phyloP scores from a whole-genome alignment of 805 yeast genomes.

The Myxozyma mucilagina region DNA sequence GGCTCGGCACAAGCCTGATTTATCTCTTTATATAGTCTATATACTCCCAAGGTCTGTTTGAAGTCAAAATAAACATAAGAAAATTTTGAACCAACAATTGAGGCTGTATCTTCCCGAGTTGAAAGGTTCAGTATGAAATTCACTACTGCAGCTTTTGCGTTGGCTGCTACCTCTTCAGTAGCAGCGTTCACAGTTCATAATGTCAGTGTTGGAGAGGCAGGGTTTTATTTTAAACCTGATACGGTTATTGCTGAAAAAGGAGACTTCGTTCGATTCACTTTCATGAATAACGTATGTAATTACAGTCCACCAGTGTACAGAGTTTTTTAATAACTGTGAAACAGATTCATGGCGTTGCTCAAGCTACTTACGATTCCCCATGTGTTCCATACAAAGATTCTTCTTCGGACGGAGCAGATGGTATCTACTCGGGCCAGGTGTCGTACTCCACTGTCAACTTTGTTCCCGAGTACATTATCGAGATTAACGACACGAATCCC shows the following conservation, averaged over 20 bases:
- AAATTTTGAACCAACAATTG: no score
- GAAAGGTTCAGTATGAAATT: neutral
- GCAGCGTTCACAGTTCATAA: constrained; percentile 19
- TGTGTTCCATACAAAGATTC: constrained; percentile 21
- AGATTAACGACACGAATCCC: constrained; percentile 31
- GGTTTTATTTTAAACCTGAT: constrained; percentile 26
- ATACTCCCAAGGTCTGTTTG: no score
- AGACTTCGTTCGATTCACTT: constrained; percentile 30
- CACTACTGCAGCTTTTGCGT: neutral
- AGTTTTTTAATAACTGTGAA: neutral
- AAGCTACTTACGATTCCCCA: constrained; percentile 31
- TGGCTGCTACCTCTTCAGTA: neutral
- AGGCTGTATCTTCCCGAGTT: neutral
- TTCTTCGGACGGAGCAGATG: constrained; percentile 10
- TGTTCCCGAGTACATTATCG: constrained; percentile 26
- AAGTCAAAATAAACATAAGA: no score
- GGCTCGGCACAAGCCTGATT: no score
- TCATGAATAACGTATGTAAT: constrained; percentile 9
- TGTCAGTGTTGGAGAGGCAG: constrained; percentile 20
- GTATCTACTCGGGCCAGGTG: constrained; percentile 33
- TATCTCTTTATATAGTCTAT: no score
- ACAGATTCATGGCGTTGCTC: constrained; percentile 33
- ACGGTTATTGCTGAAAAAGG: constrained; percentile 32
- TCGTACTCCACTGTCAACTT: constrained; percentile 2
- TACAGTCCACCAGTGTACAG: no score